phyloP scores from a whole-genome alignment of 768 basidiomycete genomes.

The Pisolithus microcarpus region DNA sequence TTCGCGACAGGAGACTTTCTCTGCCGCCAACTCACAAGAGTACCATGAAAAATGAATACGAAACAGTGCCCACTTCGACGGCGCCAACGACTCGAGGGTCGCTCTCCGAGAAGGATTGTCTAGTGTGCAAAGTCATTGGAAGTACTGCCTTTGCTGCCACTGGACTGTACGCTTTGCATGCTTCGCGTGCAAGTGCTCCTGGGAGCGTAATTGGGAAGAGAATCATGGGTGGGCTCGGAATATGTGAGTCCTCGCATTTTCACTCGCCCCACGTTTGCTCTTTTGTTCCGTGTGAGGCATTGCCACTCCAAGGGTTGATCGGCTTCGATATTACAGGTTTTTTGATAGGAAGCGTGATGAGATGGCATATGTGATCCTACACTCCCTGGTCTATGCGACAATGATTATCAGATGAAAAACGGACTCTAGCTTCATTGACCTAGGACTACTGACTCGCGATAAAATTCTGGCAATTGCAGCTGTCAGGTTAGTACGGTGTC shows the following conservation, averaged over 20 bases:
- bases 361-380: conserved; percentile 18
- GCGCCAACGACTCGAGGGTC: neutral
- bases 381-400: neutral
- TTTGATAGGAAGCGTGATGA: conserved; percentile 23
- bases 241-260: conserved; percentile 37
- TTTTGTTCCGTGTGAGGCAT: neutral
- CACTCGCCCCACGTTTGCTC: neutral
- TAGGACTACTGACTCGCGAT: too few species aligned
- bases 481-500: too few species aligned
- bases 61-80: neutral
- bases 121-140: conserved; percentile 66
- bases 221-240: conserved; percentile 53
- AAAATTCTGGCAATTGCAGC: too few species aligned
- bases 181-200: conserved; percentile 55
- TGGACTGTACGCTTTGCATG: conserved; percentile 61
- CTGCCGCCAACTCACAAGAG: neutral
- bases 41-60: neutral
- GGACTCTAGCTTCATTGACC: too few species aligned
- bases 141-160: conserved; percentile 54
- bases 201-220: conserved; percentile 56
- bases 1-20: neutral
- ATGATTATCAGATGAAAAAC: too few species aligned
- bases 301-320: conserved; percentile 7
- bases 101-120: conserved; percentile 38
- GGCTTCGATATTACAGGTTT: conserved; percentile 12